These are phyloP conservation scores for Volvox reticuliferus DNA, from an alignment of 139 green algal genomes.

Conservation along the genomic window DNA sequence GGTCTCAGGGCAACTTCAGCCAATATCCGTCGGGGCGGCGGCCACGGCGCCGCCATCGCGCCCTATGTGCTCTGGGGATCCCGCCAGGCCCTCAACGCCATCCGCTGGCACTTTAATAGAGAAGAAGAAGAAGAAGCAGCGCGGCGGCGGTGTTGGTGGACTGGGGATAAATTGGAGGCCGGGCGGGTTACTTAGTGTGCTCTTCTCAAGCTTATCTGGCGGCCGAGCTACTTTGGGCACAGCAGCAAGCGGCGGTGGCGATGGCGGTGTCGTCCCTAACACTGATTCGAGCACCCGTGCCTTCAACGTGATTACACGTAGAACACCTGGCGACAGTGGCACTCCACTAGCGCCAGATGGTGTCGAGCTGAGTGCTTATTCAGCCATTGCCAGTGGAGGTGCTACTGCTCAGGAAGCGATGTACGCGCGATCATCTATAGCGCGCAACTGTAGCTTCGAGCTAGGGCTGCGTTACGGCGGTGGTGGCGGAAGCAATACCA, in stretches of 20 bases:
- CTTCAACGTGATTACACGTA: neutral
- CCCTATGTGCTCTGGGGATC: neutral
- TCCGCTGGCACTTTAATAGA: neutral
- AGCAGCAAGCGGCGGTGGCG: neutral
- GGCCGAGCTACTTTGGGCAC: neutral
- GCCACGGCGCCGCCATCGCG: neutral
- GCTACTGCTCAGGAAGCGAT: too few relatives aligned
- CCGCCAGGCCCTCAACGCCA: neutral
- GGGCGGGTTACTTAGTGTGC: neutral
- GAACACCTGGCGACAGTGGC: neutral
- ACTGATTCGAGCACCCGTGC: neutral
- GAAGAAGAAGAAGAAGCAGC: neutral
- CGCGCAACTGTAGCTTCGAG: neutral
- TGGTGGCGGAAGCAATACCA: neutral
- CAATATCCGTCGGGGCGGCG: too few relatives aligned
- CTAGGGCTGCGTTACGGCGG: neutral
- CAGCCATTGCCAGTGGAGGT: neutral
- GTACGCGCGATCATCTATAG: neutral
- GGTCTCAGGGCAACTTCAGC: neutral
- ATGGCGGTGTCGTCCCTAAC: neutral
- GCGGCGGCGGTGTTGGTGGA: neutral
- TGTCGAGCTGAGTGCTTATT: neutral
- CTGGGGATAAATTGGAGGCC: neutral
- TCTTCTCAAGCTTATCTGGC: neutral
- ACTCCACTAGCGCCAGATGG: neutral